Evolutionary conservation across 140 eudicot genomes (phyloP).

Genomic region (Bidens hawaiensis): DNA sequence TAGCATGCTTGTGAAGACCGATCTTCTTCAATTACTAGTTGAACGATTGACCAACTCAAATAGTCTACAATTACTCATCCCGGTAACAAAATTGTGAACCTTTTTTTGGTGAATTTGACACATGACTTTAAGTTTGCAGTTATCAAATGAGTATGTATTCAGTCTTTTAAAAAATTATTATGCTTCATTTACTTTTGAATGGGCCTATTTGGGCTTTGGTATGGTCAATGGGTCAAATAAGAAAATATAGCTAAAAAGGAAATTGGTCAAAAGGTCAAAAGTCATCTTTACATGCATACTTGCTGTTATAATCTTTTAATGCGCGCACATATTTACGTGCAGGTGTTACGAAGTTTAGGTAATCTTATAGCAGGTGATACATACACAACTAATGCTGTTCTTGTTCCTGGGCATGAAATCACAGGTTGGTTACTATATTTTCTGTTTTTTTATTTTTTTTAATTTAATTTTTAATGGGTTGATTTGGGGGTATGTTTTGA

Average conservation of each 20-base stretch:
- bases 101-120: neutral
- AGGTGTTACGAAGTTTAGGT: constrained; percentile 91
- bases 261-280: neutral
- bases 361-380: constrained; percentile 96
- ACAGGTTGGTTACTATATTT: constrained; percentile 63
- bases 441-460: constrained; percentile 11
- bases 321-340: neutral
- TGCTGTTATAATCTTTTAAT: neutral
- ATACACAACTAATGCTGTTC: constrained; percentile 46
- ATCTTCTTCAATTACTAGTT: constrained; percentile 68
- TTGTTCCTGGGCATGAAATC: constrained; percentile 63
- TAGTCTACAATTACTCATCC: constrained; percentile 87
- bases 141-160: neutral
- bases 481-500: neutral
- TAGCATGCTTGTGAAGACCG: constrained; percentile 67
- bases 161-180: neutral
- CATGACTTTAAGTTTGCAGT: neutral
- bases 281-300: constrained; percentile 1
- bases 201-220: neutral
- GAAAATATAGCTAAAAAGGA: neutral
- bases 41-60: constrained; percentile 64
- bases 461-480: neutral
- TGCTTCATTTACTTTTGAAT: neutral
- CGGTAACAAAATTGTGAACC: constrained; percentile 47
- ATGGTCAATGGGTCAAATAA: neutral